These are phyloP conservation scores for Arxiozyma slooffiae DNA, from an alignment of 1,139 yeast genomes.

Conservation along the genomic window DNA sequence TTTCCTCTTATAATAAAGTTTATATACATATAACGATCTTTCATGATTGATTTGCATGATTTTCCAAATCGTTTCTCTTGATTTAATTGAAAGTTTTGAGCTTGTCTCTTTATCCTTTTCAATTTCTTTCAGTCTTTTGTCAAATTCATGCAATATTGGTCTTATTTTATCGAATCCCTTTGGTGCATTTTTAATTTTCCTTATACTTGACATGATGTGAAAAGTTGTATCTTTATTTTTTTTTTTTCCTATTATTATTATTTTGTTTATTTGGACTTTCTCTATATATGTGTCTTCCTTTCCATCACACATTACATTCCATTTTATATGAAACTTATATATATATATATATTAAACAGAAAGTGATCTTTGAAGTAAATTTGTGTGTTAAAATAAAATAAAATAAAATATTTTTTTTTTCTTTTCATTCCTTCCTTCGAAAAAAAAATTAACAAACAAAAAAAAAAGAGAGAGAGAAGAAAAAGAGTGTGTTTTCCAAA, in stretches of 20 bases:
- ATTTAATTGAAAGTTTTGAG: constrained; percentile 20
- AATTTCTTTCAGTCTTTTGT: constrained; percentile 49
- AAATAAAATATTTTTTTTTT: no score
- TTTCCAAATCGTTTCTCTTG: constrained; percentile 59
- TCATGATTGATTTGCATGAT: constrained; percentile 64
- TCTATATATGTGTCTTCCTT: no score
- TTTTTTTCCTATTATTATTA: background rate
- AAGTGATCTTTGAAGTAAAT: no score
- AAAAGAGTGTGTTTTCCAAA: no score
- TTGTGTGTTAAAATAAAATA: no score
- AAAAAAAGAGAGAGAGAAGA: no score
- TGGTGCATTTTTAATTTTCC: constrained; percentile 38
- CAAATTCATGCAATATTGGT: constrained; percentile 58
- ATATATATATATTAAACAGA: no score
- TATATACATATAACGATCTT: constrained; percentile 66
- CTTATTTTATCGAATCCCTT: constrained; percentile 68
- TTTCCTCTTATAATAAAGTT: constrained; percentile 59
- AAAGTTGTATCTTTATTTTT: background rate
- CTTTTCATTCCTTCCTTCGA: no score
- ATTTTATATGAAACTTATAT: no score
- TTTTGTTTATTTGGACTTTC: background rate
- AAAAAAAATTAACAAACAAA: no score
- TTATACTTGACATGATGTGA: background rate
- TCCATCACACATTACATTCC: no score
- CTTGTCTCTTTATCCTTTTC: constrained; percentile 30